Conservation (phyloP, 225 moss, liverwort and hornwort species). For the Marchantia polymorpha region DNA sequence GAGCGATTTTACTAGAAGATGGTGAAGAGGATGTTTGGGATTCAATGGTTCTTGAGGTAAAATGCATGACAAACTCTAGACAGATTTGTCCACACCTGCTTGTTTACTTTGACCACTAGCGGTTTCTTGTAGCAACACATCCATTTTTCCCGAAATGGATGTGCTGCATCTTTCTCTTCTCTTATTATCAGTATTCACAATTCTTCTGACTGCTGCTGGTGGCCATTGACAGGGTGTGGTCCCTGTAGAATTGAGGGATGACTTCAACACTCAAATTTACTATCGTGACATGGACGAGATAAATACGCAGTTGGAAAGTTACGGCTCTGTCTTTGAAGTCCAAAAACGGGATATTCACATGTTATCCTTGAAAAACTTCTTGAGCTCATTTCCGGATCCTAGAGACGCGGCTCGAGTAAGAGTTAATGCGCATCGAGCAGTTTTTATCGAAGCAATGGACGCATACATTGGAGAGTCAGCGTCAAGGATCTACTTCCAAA, state of each 20-base stretch:
- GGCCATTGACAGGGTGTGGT: neutral
- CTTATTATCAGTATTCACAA: no score
- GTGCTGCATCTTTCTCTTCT: no score
- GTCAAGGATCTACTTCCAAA: slow-evolving; percentile 5
- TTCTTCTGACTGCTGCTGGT: neutral
- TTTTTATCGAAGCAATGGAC: neutral
- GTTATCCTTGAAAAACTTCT: no score
- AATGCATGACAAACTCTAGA: neutral
- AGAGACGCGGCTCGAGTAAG: neutral
- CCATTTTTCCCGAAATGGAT: neutral
- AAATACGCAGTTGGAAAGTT: neutral
- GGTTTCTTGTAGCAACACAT: neutral
- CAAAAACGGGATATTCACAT: neutral
- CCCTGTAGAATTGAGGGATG: slow-evolving; percentile 8
- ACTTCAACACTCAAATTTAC: neutral
- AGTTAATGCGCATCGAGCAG: neutral
- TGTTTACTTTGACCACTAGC: no score
- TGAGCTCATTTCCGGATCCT: no score
- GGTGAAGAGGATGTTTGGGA: neutral
- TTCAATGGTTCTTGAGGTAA: neutral
- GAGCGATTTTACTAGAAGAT: no score
- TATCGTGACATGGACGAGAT: slow-evolving; percentile 2
- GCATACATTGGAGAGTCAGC: slow-evolving; percentile 9
- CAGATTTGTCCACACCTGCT: neutral
- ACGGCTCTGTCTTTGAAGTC: slow-evolving; percentile 16